Conservation (phyloP, 768 basidiomycete genomes). For the Coprinopsis marcescibilis region DNA sequence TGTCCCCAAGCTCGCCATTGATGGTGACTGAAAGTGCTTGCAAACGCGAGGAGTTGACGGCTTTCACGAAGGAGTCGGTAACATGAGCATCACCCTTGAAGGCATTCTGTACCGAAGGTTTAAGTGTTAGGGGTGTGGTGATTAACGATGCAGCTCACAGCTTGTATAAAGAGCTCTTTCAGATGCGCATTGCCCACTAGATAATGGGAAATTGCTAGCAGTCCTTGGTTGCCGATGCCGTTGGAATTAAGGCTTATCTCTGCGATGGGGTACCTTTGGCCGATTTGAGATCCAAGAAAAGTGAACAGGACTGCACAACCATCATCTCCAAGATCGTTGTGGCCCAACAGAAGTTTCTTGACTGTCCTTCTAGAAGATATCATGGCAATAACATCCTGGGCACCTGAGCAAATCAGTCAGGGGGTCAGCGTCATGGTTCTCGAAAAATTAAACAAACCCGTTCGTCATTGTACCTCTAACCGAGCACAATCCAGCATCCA, state of each 20-base stretch:
- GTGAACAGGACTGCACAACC: constrained; percentile 51
- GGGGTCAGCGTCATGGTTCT: background rate
- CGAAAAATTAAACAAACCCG: constrained; percentile 2
- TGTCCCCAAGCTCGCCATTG: constrained; percentile 44
- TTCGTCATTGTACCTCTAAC: constrained; percentile 7
- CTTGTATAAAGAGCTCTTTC: constrained; percentile 49
- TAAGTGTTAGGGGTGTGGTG: background rate
- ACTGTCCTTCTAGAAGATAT: constrained; percentile 43
- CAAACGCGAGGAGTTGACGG: constrained; percentile 51
- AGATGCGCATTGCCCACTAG: constrained; percentile 40
- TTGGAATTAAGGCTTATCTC: constrained; percentile 58
- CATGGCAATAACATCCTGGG: constrained; percentile 40
- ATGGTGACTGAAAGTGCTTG: constrained; percentile 45
- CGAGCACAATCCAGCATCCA: constrained; percentile 5
- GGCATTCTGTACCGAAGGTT: constrained; percentile 16
- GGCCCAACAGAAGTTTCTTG: constrained; percentile 47
- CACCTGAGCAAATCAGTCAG: constrained; percentile 31
- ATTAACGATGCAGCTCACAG: constrained; percentile 33
- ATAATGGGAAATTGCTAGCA: constrained; percentile 49
- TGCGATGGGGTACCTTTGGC: constrained; percentile 38
- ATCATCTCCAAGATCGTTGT: constrained; percentile 52
- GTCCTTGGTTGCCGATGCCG: constrained; percentile 47
- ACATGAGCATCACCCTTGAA: constrained; percentile 28
- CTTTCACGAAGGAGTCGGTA: constrained; percentile 34
- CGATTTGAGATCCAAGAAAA: constrained; percentile 46